phyloP scores from a whole-genome alignment of 345 rosid genomes.

The Xanthoceras sorbifolium region DNA sequence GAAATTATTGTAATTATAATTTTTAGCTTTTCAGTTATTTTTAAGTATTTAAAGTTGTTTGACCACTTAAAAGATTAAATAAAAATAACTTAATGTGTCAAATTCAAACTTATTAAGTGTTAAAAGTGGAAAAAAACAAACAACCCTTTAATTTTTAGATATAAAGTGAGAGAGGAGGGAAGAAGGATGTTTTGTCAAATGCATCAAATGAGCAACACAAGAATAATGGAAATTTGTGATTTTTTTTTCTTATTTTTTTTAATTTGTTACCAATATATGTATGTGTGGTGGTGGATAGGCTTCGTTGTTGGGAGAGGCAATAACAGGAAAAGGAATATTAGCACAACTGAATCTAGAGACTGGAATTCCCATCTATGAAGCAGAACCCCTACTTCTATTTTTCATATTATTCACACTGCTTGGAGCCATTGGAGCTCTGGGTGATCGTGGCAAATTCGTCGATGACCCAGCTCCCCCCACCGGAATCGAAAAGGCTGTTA shows the following conservation, averaged over 20 bases:
- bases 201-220: background rate
- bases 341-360: conserved; percentile 86
- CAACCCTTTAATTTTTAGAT: too few relatives aligned
- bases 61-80: too few relatives aligned
- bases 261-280: background rate
- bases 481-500: conserved; percentile 76
- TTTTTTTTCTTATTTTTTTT: too few relatives aligned
- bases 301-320: conserved; percentile 80
- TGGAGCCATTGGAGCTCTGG: conserved; percentile 96
- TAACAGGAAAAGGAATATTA: conserved; percentile 93
- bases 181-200: background rate
- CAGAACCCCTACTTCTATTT: conserved; percentile 95
- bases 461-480: conserved; percentile 71
- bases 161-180: too few relatives aligned
- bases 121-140: too few relatives aligned
- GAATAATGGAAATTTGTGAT: background rate
- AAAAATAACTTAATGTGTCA: too few relatives aligned
- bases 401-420: conserved; percentile 90
- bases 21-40: too few relatives aligned
- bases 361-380: conserved; percentile 93
- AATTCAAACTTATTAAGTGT: too few relatives aligned
- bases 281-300: conserved; percentile 56
- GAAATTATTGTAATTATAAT: too few relatives aligned
- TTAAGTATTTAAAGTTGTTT: too few relatives aligned
- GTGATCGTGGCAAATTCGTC: conserved; percentile 86